Evolutionary conservation across 345 rosid species (phyloP).

Genomic region (Moringa oleifera): DNA sequence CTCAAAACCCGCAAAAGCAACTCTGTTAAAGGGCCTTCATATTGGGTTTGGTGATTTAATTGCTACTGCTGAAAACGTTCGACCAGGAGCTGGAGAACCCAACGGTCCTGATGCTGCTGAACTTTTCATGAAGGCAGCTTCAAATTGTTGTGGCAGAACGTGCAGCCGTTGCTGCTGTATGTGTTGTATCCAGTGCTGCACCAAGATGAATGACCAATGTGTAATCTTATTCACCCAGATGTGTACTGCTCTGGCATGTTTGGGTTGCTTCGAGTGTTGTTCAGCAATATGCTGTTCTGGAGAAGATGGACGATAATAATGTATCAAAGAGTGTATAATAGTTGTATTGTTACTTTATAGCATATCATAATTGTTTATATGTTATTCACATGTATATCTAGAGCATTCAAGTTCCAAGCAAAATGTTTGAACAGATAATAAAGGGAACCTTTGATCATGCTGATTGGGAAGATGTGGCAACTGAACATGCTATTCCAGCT

Average conservation of each 20-base stretch:
- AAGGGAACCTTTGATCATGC: too few species aligned
- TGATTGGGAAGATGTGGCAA: too few species aligned
- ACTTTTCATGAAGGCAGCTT: constrained; percentile 65
- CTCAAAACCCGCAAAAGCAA: constrained; percentile 24
- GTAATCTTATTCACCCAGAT: constrained; percentile 52
- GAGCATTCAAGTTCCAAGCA: too few species aligned
- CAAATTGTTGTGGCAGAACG: constrained; percentile 59
- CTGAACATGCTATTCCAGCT: too few species aligned
- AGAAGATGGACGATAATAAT: constrained; percentile 25
- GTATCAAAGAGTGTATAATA: background rate
- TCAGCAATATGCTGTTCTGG: constrained; percentile 57
- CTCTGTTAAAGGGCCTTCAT: constrained; percentile 33
- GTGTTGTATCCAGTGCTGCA: constrained; percentile 74
- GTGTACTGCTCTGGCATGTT: constrained; percentile 58
- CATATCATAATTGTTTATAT: too few species aligned
- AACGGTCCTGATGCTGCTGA: constrained; percentile 78
- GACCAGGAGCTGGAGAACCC: constrained; percentile 46
- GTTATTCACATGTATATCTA: too few species aligned
- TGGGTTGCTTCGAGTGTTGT: constrained; percentile 83
- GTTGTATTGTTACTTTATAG: background rate
- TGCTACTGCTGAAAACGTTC: constrained; percentile 64
- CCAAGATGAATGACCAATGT: constrained; percentile 59
- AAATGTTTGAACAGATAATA: too few species aligned
- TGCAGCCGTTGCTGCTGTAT: constrained; percentile 72
- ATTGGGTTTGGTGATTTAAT: constrained; percentile 67